Base-by-base conservation (phyloP, 2,329 filamentous ascomycete species). In the Trichophaea hybrida region DNA sequence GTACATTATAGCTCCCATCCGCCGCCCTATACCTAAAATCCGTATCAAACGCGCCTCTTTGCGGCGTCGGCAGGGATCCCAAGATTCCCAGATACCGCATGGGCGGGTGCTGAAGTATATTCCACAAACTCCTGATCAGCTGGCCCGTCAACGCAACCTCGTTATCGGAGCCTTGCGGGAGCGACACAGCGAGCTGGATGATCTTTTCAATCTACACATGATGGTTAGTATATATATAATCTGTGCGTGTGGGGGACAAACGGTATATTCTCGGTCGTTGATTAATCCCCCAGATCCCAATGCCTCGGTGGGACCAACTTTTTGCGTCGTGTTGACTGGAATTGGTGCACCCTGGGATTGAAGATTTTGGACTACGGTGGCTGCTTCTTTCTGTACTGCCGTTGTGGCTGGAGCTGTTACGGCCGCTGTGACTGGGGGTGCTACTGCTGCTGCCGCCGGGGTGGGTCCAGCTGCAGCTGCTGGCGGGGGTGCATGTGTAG, bases 21-120 rank as follows among this genome's bases (percentile, higher is more conserved):
- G 84, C 78, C 55, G 77, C 77, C 12, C 85, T 78, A 68, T 86
- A 89, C 64, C 77, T 75, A 68, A 77, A 83, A 58, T 84, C 40
- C 13, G 6, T 46, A 12, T 6, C 24, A 5, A n/a, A 34, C 61
- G 59, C 13, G 58, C 56, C 17, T 24, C 24, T 24, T 24, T 24
- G 24, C 59, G 61, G 38, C 52, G 34, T 37, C 48, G 17, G n/a
- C 15, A 56, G 35, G 43, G 7, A 7, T 56, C 59, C 46, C 7
- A 32, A 73, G 6, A 83, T 74, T 1, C 80, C 80, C 58, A 84
- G 71, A 62, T 81, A 85, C 49, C 83, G 76, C 65, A 84, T 73
- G 0, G 85, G 84, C 0, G 86, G 86, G 64, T 90, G 86, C n/a
- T 85, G 83, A 6, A 89, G 74, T 0, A 79, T 80, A 66, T 81